Base-by-base conservation (phyloP, 140 eudicot genomes). In the Flaveria floridana region DNA sequence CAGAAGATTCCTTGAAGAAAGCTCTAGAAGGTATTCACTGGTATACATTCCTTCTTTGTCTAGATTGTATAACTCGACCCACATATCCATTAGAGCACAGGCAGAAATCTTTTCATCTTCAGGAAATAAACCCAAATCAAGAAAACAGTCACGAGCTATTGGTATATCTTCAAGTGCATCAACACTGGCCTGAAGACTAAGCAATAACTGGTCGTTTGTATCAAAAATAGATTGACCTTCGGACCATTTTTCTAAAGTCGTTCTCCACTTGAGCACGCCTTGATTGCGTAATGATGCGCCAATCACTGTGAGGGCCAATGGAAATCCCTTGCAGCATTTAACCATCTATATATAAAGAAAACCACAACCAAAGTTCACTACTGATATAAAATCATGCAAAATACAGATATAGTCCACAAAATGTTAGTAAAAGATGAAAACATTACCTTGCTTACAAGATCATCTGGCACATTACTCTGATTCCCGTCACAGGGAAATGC, bases 61-160 rank as follows among this genome's bases (percentile, higher is more conserved):
- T 28, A 85, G 41, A n/a, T 59, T 18, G 77, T 87, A 80, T 18
- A 75, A 62, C 71, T 78, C 92, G 16, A 76, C 81, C 92, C 92
- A 85, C 70, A 87, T 82, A 76, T 87, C 92, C 84, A 72, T 42
- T 62, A 87, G 83, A 39, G 84, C 70, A 28, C 86, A 56, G 21
- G 85, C 84, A 48, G 86, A 37, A 46, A 82, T 80, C 75, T 57
- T 80, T 80, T 80, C 86, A 69, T 81, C 92, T 80, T 85, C 87
- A 21, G 89, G 89, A 82, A 85, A 85, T 18, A 77, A 85, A 30
- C 84, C 89, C 58, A 86, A 66, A 80, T 87, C 92, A 65, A 85
- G 75, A 74, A 72, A 87, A 71, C 87, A 82, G 4, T 87, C 83
- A 28, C 59, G 81, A 28, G 76, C 51, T 8, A 44, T 42, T 15